phyloP scores from a whole-genome alignment of 768 basidiomycete species.

The Mycena indigotica region DNA sequence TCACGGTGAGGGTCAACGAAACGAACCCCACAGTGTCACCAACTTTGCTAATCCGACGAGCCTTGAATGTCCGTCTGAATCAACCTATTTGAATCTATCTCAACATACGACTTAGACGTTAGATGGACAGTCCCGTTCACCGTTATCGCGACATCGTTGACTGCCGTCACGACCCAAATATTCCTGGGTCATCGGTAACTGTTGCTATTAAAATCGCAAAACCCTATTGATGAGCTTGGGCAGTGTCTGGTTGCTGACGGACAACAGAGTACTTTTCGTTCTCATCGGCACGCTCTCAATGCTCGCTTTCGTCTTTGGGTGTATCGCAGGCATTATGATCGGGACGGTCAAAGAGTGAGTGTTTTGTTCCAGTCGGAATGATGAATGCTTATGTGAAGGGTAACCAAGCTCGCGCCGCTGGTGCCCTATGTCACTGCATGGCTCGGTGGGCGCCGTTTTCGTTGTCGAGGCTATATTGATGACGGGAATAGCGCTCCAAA shows the following conservation, averaged over 20 bases:
- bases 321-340: slow-evolving; percentile 29
- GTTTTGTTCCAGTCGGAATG: no score
- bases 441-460: slow-evolving; percentile 24
- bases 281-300: slow-evolving; percentile 25
- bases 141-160: slow-evolving; percentile 30
- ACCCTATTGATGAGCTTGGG: background rate
- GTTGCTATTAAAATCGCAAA: background rate
- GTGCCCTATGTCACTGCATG: slow-evolving; percentile 32
- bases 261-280: slow-evolving; percentile 20
- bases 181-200: slow-evolving; percentile 32
- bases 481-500: slow-evolving; percentile 11
- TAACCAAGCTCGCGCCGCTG: slow-evolving; percentile 25
- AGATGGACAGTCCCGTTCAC: slow-evolving; percentile 38
- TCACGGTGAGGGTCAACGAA: background rate
- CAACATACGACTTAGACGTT: slow-evolving; percentile 16
- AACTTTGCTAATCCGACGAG: slow-evolving; percentile 20
- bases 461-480: background rate
- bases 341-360: slow-evolving; percentile 32
- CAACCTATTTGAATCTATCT: no score
- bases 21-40: slow-evolving; percentile 5
- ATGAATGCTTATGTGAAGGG: slow-evolving; percentile 15
- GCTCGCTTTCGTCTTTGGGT: slow-evolving; percentile 30
- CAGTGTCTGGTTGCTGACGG: slow-evolving; percentile 20
- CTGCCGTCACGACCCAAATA: slow-evolving; percentile 37
- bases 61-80: slow-evolving; percentile 15